Evolutionary conservation across 305 asterid genomes (phyloP), one percentile per base, ranked within the genome.

Genomic region (Coffea humblotiana): DNA sequence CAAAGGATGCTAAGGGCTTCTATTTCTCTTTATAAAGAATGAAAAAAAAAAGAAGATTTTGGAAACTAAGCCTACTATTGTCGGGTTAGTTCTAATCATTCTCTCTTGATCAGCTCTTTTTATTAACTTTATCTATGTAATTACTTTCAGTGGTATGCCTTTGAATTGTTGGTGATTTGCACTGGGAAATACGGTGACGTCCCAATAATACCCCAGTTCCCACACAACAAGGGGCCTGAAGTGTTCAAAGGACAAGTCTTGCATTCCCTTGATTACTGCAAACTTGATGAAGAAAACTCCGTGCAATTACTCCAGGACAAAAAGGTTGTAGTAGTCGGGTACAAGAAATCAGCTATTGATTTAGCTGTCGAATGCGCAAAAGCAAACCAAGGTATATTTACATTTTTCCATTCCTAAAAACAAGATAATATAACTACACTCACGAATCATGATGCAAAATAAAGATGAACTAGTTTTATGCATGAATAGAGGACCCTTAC

Each of bases 261-360:
- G 72, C 98, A 94, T 83, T 86, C 96, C 0, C 80, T 90, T 23
- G 98, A 93, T 74, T 94, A 94, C 79, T 85, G 96, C 86, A 94
- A 94, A 68, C 96, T 94, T 43, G 89, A 90, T 56, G 81, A 90
- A 79, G 90, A 89, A 32, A 87, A 88, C 70, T 84, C 93, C 4
- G 82, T 86, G 7, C 61, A 78, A 47, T 74, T 92, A 76, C 76
- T 94, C 16, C 83, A 88, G 81, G 94, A 86, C 74, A 90, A 91
- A 79, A 92, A 90, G 75, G 98, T 94, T 13, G 91, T 88, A 1
- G 88, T 94, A n/a, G 81, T 94, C 35, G 98, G 97, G 29, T 94
- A 91, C 86, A 94, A 94, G 85, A 94, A 94, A 89, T 94, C 97
- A 8, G 96, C 91, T 7, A 92, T 94, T 75, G 98, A 94, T 87